Base-by-base conservation (phyloP, 768 basidiomycete genomes). In the Tylopilus plumbeoviolaceoides region DNA sequence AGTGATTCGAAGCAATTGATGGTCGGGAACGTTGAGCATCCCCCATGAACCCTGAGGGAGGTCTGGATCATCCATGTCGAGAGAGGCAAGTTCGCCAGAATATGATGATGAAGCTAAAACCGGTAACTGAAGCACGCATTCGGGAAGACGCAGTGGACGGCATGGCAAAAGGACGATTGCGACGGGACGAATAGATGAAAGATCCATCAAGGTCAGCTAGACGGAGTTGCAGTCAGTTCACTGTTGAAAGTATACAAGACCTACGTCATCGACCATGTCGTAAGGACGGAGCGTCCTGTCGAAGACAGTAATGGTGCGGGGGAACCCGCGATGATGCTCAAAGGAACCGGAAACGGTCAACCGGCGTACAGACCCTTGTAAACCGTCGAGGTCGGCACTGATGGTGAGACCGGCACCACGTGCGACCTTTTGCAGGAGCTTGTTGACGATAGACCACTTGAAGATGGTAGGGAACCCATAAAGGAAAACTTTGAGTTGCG, bases 131-230 rank as follows among this genome's bases (percentile, higher is more conserved):
- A 73, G 57, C 20, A 76, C 71, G 57, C 78, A 77, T 39, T 69
- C 64, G 21, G 72, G 70, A 1, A 72, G 61, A 43, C 50, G 55
- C 10, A 68, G 64, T 52, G 75, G 67, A 20, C 70, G 59, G 54
- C 75, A 75, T 46, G 88, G 88, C 43, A 88, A 68, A 68, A 81
- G 87, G 51, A 89, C 72, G 54, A 90, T 73, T 21, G 84, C 88
- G 57, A 90, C 71, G 30, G 87, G 87, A 50, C 78, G 83, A 60
- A 72, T 69, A 47, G 69, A 70, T 53, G 67, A 60, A 62, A 61
- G 57, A 48, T 64, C 63, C 67, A 73, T 73, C 54, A 66, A 62
- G 62, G 63, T 67, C 67, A 74, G 69, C 79, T 81, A 65, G 42
- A 21, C 38, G 23, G 15, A 55, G 58, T 67, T 70, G 64, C 58